Evolutionary conservation across 495 filamentous ascomycete species (phyloP).

Genomic region (Tuber microsphaerosporum): DNA sequence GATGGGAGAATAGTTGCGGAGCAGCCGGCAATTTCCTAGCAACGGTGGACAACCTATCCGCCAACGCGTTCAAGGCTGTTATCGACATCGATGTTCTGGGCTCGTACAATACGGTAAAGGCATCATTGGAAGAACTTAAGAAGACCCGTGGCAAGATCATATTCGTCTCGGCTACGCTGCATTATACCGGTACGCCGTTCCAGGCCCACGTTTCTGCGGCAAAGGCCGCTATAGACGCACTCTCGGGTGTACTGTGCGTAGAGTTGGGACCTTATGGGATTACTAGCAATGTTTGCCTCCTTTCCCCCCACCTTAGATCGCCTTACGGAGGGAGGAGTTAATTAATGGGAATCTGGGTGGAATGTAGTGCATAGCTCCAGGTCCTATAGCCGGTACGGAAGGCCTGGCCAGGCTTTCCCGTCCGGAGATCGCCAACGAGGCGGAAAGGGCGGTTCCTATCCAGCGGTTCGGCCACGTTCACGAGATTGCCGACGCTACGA

Average conservation of each 20-base stretch:
- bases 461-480: constrained; percentile 70
- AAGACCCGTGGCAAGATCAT: constrained; percentile 77
- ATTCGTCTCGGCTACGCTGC: constrained; percentile 80
- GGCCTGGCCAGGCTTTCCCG: constrained; percentile 52
- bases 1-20: constrained; percentile 57
- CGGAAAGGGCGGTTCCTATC: constrained; percentile 50
- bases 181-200: constrained; percentile 75
- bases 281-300: constrained; percentile 72
- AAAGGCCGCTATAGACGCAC: constrained; percentile 82
- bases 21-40: constrained; percentile 96
- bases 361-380: constrained; percentile 31
- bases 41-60: constrained; percentile 67
- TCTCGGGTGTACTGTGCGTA: constrained; percentile 65
- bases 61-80: constrained; percentile 90
- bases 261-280: constrained; percentile 83
- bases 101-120: constrained; percentile 91
- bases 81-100: constrained; percentile 95
- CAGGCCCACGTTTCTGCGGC: constrained; percentile 82
- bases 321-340: constrained; percentile 40
- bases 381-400: constrained; percentile 50
- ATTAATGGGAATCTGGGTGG: constrained; percentile 39
- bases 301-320: neutral
- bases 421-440: constrained; percentile 42
- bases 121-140: constrained; percentile 69
- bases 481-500: constrained; percentile 88